Conservation (phyloP, 1,284 basidiomycete species). For the Earliella scabrosa region DNA sequence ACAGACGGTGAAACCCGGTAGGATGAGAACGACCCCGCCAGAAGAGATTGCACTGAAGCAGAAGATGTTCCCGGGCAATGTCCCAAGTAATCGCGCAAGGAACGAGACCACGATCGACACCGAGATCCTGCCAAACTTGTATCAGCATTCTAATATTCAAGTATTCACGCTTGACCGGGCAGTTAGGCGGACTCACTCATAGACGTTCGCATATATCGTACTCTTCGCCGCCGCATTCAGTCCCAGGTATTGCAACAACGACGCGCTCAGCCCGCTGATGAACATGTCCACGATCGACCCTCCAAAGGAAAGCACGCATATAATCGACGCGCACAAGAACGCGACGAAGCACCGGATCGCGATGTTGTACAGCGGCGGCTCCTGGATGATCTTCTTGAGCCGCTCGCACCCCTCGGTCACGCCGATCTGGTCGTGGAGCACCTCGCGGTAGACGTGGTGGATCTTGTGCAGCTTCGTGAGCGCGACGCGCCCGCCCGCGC, state of each 20-base stretch:
- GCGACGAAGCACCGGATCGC: conserved; percentile 70
- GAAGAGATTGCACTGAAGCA: conserved; percentile 87
- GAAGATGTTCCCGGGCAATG: conserved; percentile 68
- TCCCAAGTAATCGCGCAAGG: conserved; percentile 73
- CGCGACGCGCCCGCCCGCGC: conserved; percentile 73
- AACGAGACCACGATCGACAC: conserved; percentile 85
- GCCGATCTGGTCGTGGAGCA: conserved; percentile 76
- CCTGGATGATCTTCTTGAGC: conserved; percentile 62
- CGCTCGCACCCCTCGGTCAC: conserved; percentile 65
- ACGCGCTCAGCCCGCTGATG: conserved; percentile 75
- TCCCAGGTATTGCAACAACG: conserved; percentile 75
- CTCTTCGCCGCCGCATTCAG: conserved; percentile 79
- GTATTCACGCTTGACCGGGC: neutral
- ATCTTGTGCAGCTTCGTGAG: conserved; percentile 75
- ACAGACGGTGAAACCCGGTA: conserved; percentile 82
- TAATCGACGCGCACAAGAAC: conserved; percentile 75
- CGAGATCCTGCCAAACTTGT: conserved; percentile 62
- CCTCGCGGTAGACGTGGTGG: conserved; percentile 77
- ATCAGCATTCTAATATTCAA: neutral
- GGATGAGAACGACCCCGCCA: conserved; percentile 78
- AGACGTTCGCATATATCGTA: conserved; percentile 86
- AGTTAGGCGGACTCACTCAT: conserved; percentile 67
- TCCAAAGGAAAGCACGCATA: conserved; percentile 82
- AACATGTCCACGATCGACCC: conserved; percentile 85
- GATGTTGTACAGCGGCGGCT: conserved; percentile 66